Conservation (phyloP, 129 eudicot species). For the Pseudognaphalium luteoalbum region DNA sequence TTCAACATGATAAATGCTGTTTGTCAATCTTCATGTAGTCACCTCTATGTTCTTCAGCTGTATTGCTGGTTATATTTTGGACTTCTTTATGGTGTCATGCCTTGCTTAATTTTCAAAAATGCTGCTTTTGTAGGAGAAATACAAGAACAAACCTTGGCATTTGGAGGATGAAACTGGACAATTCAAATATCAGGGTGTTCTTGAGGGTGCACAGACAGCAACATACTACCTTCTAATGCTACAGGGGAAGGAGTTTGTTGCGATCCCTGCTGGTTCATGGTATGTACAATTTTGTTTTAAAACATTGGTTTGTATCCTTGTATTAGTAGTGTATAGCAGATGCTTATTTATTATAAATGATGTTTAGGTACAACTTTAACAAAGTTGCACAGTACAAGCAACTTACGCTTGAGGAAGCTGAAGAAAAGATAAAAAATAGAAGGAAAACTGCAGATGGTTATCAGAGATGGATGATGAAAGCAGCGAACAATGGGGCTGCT, state of each 20-base stretch:
- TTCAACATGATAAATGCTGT: background rate
- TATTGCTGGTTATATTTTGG: too few relatives aligned
- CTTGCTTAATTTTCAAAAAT: conserved; percentile 19
- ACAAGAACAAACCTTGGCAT: conserved; percentile 95
- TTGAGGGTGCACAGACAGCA: conserved; percentile 94
- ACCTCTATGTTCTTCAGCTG: too few relatives aligned
- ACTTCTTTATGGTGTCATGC: conserved; percentile 3
- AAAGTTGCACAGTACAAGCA: conserved; percentile 97
- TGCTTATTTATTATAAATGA: background rate
- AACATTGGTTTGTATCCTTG: background rate
- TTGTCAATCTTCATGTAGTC: background rate
- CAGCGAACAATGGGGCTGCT: conserved; percentile 89
- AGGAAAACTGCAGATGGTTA: conserved; percentile 94
- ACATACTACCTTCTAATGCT: conserved; percentile 90
- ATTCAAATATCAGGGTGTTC: conserved; percentile 79
- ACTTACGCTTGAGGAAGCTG: conserved; percentile 96
- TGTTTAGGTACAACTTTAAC: conserved; percentile 82
- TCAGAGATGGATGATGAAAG: conserved; percentile 99
- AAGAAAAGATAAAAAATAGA: conserved; percentile 93
- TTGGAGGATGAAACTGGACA: conserved; percentile 95
- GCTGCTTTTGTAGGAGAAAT: conserved; percentile 66
- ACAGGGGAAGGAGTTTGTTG: conserved; percentile 97
- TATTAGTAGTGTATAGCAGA: background rate
- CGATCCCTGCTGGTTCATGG: conserved; percentile 98
- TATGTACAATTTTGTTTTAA: conserved; percentile 25